Conservation (phyloP, 2,329 filamentous ascomycete genomes). For the Neopestalotiopsis sp. region DNA sequence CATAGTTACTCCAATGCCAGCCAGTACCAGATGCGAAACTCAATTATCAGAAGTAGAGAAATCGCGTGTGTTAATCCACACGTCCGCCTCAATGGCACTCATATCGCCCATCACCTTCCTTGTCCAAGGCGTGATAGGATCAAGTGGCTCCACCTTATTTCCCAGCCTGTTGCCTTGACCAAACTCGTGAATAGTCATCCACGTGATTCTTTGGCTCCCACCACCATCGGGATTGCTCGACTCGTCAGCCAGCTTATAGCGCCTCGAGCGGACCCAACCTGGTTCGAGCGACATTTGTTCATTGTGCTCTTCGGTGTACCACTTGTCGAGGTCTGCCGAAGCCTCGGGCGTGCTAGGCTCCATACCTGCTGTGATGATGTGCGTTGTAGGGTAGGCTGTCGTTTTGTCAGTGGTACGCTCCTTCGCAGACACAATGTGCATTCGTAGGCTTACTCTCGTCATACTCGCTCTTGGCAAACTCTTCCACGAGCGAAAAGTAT, state of each 20-base stretch:
- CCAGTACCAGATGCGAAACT: background rate
- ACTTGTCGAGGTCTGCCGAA: conserved; percentile 12
- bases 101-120: conserved; percentile 15
- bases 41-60: background rate
- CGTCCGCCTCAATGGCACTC: conserved; percentile 3
- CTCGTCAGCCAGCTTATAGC: conserved; percentile 14
- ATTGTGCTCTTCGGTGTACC: conserved; percentile 19
- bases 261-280: conserved; percentile 13
- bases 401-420: background rate
- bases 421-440: background rate
- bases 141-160: conserved; percentile 7
- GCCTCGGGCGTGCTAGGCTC: background rate
- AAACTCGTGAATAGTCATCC: conserved; percentile 19
- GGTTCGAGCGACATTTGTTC: conserved; percentile 17
- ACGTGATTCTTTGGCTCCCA: background rate
- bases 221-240: background rate
- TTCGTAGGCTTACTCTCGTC: background rate
- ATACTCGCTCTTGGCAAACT: background rate
- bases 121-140: conserved; percentile 15
- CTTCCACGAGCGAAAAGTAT: background rate
- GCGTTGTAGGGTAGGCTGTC: background rate
- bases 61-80: background rate
- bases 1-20: too few species aligned
- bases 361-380: conserved; percentile 17
- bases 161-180: conserved; percentile 13